A percentile compares a stretch with the other conserved stretches of the same genome.
Evolutionary conservation across 768 basidiomycete genomes (phyloP).

Genomic region (Macrolepiota dolichaula): DNA sequence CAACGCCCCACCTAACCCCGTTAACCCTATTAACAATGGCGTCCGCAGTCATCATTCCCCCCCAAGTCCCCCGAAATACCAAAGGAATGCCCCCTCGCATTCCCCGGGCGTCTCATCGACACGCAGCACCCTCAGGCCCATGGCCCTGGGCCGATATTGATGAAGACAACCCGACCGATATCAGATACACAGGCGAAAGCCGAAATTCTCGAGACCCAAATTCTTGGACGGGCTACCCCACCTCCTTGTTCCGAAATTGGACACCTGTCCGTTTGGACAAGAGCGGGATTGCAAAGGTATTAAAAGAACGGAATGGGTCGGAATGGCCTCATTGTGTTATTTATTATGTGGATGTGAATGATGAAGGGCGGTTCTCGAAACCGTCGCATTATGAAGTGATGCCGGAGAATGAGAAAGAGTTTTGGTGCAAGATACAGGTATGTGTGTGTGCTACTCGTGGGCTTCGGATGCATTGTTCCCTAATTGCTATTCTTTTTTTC

Average conservation of each 20-base stretch:
- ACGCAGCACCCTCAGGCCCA: slow-evolving; percentile 38
- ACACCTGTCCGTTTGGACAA: slow-evolving; percentile 33
- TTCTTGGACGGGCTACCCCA: slow-evolving; percentile 34
- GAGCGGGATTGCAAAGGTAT: slow-evolving; percentile 27
- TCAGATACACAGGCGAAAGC: slow-evolving; percentile 23
- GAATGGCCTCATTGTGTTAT: slow-evolving; percentile 27
- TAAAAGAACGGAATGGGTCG: not conserved
- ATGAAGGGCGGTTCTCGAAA: slow-evolving; percentile 30
- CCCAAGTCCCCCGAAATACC: slow-evolving; percentile 6
- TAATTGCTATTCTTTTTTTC: too few species aligned
- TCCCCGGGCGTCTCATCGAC: slow-evolving; percentile 33
- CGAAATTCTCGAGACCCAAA: slow-evolving; percentile 21
- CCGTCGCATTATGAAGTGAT: slow-evolving; percentile 16
- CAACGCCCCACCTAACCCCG: too few species aligned
- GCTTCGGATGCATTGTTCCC: too few species aligned
- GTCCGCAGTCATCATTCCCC: slow-evolving; percentile 4
- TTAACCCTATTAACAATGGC: too few species aligned
- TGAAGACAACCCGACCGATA: slow-evolving; percentile 21
- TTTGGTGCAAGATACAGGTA: slow-evolving; percentile 29
- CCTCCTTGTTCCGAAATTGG: slow-evolving; percentile 50
- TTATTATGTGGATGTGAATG: slow-evolving; percentile 35
- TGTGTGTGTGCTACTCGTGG: too few species aligned
- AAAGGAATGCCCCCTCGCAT: slow-evolving; percentile 15
- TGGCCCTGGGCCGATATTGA: slow-evolving; percentile 38
- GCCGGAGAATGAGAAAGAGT: slow-evolving; percentile 16